These are phyloP conservation scores for Cicer arietinum DNA, from an alignment of 306 rosid genomes.

Conservation along the genomic window DNA sequence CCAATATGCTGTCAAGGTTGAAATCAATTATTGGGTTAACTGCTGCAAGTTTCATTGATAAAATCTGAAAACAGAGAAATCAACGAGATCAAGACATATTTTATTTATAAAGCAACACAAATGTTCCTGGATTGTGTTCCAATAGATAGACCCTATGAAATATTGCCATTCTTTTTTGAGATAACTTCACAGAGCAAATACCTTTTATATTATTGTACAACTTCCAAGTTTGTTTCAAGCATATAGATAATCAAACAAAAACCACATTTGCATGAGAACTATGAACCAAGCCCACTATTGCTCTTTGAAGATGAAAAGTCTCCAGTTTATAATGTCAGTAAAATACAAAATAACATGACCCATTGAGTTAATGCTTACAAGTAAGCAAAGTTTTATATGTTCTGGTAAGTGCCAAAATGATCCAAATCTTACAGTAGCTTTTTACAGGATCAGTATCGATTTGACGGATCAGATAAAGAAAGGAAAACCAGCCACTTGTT, in stretches of 20 bases:
- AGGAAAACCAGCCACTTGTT: conserved; percentile 6
- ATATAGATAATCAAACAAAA: conserved; percentile 11
- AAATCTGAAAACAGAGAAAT: conserved; percentile 65
- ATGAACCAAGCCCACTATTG: not conserved
- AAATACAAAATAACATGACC: conserved; percentile 1
- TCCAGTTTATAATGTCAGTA: conserved; percentile 11
- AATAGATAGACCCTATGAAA: conserved; percentile 33
- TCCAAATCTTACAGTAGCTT: conserved; percentile 16
- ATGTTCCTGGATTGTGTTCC: conserved; percentile 33
- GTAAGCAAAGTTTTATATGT: conserved; percentile 31
- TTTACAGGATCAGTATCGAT: conserved; percentile 29
- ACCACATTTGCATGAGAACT: not conserved
- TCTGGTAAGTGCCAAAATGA: conserved; percentile 10
- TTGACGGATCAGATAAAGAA: conserved; percentile 24
- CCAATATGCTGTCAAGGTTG: conserved; percentile 75
- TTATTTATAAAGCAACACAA: conserved; percentile 23
- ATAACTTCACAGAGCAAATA: not conserved
- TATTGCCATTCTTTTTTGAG: conserved; percentile 30
- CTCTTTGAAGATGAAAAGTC: not conserved
- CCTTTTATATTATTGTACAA: conserved; percentile 20
- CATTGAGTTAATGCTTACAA: conserved; percentile 6
- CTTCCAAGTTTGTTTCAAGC: conserved; percentile 10
- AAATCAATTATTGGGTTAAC: conserved; percentile 87
- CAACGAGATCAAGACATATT: conserved; percentile 41
- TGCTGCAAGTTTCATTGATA: conserved; percentile 95